Conservation (phyloP, 2,329 filamentous ascomycete genomes). For the Rhynchosporium agropyri region DNA sequence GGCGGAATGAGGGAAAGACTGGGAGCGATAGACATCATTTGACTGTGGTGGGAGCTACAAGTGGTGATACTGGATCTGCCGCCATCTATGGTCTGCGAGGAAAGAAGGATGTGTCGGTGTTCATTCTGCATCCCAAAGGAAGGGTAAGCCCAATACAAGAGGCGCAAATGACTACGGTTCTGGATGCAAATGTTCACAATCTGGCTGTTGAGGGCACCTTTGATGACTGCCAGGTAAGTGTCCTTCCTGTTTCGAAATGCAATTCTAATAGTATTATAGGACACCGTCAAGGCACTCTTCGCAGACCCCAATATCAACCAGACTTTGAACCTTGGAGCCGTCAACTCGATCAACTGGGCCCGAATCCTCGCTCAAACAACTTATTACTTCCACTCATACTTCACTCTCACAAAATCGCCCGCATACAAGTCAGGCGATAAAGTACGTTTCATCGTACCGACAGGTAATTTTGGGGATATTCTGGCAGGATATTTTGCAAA, state of each 20-base stretch:
- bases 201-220: constrained; percentile 88
- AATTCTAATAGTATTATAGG: constrained; percentile 48
- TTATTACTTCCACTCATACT: constrained; percentile 97
- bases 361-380: constrained; percentile 95
- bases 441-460: constrained; percentile 86
- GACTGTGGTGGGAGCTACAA: constrained; percentile 84
- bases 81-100: constrained; percentile 94
- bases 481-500: constrained; percentile 91
- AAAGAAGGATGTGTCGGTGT: constrained; percentile 96
- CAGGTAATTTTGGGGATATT: constrained; percentile 96
- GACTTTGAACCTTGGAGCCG: constrained; percentile 81
- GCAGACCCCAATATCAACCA: constrained; percentile 82
- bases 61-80: constrained; percentile 87
- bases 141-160: constrained; percentile 91
- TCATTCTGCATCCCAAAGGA: constrained; percentile 91
- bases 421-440: constrained; percentile 66
- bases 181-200: constrained; percentile 92
- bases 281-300: constrained; percentile 93
- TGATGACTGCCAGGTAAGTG: constrained; percentile 82
- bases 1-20: constrained; percentile 71
- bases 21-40: constrained; percentile 70
- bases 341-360: constrained; percentile 97
- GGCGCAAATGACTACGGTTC: constrained; percentile 93
- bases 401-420: constrained; percentile 67
- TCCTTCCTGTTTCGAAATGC: not conserved